Conservation (phyloP, 768 basidiomycete genomes). For the Mycena galopus region DNA sequence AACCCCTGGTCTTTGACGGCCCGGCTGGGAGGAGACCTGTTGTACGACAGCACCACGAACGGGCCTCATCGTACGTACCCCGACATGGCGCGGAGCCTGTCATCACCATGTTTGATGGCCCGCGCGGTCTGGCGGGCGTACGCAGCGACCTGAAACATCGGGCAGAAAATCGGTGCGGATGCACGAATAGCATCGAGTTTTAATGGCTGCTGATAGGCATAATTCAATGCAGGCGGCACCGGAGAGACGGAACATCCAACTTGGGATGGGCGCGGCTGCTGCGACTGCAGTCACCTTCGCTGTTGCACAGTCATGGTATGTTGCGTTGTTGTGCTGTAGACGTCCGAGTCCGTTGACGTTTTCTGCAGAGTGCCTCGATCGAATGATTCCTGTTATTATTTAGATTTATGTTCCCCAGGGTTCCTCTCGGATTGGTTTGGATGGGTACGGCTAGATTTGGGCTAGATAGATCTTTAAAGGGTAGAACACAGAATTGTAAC, state of each 20-base stretch:
- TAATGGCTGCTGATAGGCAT: background rate
- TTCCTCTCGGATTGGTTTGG: too few relatives aligned
- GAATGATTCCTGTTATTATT: too few relatives aligned
- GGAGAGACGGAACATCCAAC: background rate
- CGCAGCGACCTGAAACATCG: background rate
- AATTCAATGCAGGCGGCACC: background rate
- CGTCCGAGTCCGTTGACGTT: too few relatives aligned
- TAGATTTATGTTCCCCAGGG: too few relatives aligned
- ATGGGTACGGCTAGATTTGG: too few relatives aligned
- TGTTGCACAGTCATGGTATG: background rate
- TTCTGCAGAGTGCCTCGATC: too few relatives aligned
- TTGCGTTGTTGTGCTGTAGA: background rate
- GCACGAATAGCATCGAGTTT: background rate
- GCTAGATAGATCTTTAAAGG: too few relatives aligned
- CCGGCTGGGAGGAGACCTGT: conserved; percentile 17
- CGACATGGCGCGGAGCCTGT: background rate
- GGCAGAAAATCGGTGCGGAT: background rate
- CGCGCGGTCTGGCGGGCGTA: background rate
- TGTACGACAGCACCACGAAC: background rate
- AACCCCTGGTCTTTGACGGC: conserved; percentile 24
- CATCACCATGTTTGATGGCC: conserved; percentile 23
- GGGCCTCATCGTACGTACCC: background rate
- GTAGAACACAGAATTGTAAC: too few relatives aligned
- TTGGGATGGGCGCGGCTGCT: conserved; percentile 5
- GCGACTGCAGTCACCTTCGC: background rate